These are phyloP conservation scores for Penicillium corylophilum DNA, from an alignment of 2,329 filamentous ascomycete genomes.

Conservation along the genomic window DNA sequence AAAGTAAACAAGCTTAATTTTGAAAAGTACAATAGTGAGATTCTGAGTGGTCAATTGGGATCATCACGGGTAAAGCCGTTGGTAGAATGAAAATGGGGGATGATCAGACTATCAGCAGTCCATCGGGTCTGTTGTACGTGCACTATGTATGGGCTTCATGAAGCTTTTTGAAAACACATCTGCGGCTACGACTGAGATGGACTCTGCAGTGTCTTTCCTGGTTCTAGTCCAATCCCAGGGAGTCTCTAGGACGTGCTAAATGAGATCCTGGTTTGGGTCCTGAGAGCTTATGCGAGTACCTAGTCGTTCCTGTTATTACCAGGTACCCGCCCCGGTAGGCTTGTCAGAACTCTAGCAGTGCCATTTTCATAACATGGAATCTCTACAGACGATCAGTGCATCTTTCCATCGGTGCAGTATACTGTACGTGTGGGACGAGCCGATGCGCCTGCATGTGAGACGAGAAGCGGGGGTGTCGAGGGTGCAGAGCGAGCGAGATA, in stretches of 20 bases:
- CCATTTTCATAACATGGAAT: constrained; percentile 15
- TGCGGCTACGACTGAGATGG: background rate
- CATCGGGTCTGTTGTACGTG: background rate
- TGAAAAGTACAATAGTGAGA: background rate
- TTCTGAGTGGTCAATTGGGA: background rate
- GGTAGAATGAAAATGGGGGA: background rate
- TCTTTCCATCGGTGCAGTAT: background rate
- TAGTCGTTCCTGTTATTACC: background rate
- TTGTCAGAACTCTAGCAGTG: constrained; percentile 17
- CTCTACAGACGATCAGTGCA: constrained; percentile 6
- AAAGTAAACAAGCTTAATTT: background rate
- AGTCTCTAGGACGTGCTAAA: background rate
- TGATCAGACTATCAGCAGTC: background rate
- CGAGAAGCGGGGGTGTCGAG: constrained; percentile 4
- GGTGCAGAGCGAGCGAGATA: background rate
- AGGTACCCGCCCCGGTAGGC: constrained; percentile 5
- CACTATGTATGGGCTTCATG: background rate
- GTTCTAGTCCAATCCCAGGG: background rate
- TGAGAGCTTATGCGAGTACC: background rate
- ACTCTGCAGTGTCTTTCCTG: background rate
- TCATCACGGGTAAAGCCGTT: background rate
- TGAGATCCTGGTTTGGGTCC: background rate
- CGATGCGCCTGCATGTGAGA: constrained; percentile 5
- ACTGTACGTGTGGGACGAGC: constrained; percentile 4
- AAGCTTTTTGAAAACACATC: background rate